These are phyloP conservation scores for Phialophora tarda DNA, from an alignment of 2,329 filamentous ascomycete genomes.

Conservation along the genomic window DNA sequence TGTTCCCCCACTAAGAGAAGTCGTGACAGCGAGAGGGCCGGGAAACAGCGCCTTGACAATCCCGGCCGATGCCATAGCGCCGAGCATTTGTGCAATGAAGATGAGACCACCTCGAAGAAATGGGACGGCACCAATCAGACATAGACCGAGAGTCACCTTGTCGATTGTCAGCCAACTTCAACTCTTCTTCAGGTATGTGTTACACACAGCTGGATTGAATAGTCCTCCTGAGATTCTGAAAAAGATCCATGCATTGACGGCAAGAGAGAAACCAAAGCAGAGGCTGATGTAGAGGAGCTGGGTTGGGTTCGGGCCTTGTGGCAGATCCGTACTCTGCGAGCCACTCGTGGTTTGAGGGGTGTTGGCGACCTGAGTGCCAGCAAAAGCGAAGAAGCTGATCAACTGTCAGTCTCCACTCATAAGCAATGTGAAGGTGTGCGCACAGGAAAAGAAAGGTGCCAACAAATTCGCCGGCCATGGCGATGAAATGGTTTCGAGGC, in stretches of 20 bases:
- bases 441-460: slow-evolving; percentile 57
- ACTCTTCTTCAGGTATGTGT: not conserved
- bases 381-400: slow-evolving; percentile 53
- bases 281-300: slow-evolving; percentile 52
- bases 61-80: slow-evolving; percentile 63
- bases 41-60: slow-evolving; percentile 65
- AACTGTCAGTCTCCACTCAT: slow-evolving; percentile 1
- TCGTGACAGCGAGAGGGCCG: slow-evolving; percentile 61
- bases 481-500: slow-evolving; percentile 54
- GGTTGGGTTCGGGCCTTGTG: slow-evolving; percentile 44
- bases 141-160: slow-evolving; percentile 63
- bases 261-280: slow-evolving; percentile 55
- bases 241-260: slow-evolving; percentile 62
- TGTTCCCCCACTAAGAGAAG: slow-evolving; percentile 60
- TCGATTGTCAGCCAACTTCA: slow-evolving; percentile 20
- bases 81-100: slow-evolving; percentile 63
- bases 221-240: slow-evolving; percentile 59
- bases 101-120: slow-evolving; percentile 59
- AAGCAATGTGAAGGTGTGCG: slow-evolving; percentile 10
- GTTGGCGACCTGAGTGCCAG: slow-evolving; percentile 56
- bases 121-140: slow-evolving; percentile 64
- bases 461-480: slow-evolving; percentile 57
- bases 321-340: slow-evolving; percentile 35
- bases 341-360: slow-evolving; percentile 45
- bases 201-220: slow-evolving; percentile 57